Percentiles rank a stretch among this genome's conserved stretches.
These are phyloP conservation scores for Cladorrhinum sp. DNA, from an alignment of 2,329 filamentous ascomycete genomes.

Conservation along the genomic window DNA sequence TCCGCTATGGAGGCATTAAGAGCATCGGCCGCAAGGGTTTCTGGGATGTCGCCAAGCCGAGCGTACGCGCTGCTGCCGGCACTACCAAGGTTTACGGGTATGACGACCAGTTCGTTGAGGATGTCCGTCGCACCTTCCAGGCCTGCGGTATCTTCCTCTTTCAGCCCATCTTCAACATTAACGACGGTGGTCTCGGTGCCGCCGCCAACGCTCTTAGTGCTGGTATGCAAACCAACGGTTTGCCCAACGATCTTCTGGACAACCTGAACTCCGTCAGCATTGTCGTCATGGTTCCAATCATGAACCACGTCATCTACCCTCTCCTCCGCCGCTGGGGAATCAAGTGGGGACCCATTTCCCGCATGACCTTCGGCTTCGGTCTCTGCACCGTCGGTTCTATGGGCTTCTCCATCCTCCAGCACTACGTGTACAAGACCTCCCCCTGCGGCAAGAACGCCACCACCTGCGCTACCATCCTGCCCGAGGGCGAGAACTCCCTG, in stretches of 20 bases:
- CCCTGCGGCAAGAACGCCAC: conserved; percentile 40
- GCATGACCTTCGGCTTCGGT: conserved; percentile 48
- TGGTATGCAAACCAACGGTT: conserved; percentile 45
- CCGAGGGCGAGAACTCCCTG: conserved; percentile 28
- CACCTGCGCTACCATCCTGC: conserved; percentile 31
- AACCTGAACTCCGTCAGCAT: conserved; percentile 50
- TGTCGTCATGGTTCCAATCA: conserved; percentile 41
- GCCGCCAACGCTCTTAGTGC: conserved; percentile 45
- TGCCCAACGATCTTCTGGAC: conserved; percentile 46
- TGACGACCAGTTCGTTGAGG: conserved; percentile 65
- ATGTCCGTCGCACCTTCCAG: conserved; percentile 57
- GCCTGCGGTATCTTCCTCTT: conserved; percentile 60
- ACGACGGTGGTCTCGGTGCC: conserved; percentile 49
- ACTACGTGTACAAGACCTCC: conserved; percentile 39
- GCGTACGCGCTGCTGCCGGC: conserved; percentile 43
- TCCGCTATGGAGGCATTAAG: conserved; percentile 37
- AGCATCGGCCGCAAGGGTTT: conserved; percentile 44
- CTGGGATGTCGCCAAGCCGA: conserved; percentile 59
- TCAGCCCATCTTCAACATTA: conserved; percentile 44
- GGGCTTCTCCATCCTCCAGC: conserved; percentile 38
- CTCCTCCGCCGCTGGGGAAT: conserved; percentile 38
- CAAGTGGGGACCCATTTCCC: conserved; percentile 43
- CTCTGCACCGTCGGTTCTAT: conserved; percentile 46
- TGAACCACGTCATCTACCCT: conserved; percentile 47
- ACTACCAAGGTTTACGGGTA: conserved; percentile 44